Evolutionary conservation across 1,284 basidiomycete species (phyloP), one percentile per base, ranked within the genome.

Genomic region (Coniferiporia sulphurascens): DNA sequence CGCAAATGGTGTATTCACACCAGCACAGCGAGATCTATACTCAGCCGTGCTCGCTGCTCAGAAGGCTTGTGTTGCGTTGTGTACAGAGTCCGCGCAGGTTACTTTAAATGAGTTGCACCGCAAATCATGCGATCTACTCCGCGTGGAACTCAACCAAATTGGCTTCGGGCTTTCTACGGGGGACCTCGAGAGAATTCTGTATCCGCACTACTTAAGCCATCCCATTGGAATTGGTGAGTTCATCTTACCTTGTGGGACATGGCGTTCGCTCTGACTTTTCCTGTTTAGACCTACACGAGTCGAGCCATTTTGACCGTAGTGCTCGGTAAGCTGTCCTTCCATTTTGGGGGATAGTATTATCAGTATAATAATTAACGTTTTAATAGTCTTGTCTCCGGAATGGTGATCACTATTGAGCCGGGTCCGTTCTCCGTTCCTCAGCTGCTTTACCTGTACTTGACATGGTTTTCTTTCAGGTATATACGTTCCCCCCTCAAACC

Each of bases 181-280:
- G 1, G 89, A 89, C 59, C 72, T 97, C 19, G 92, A 95, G 69
- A 73, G 86, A 52, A 72, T 84, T 19, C 71, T 95, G 57, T 96
- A 95, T 69, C 93, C 94, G 1, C 93, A 96, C 74, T 93, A 87
- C 63, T 72, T 96, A 53, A 86, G 89, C 53, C 92, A 98, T 72
- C 89, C 90, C 15, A 85, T 95, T 58, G 91, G 92, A 13, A 85
- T 93, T 60, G 91, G 89, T 87, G 53, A 41, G 83, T 72, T 56
- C 12, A 2, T 17, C 15, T 41, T 41, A 27, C 27, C 27, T 27
- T 27, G 27, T 27, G 27, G 27, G 27, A 27, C 27, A 27, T 27
- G 27, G 27, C 27, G 27, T 27, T 27, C 27, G 17, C 58, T 15
- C 49, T 62, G 44, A 41, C 49, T 62, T 55, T 50, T 6, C 58